phyloP scores from a whole-genome alignment of 2,329 filamentous ascomycete genomes.

The Sclerotinia spermophila region DNA sequence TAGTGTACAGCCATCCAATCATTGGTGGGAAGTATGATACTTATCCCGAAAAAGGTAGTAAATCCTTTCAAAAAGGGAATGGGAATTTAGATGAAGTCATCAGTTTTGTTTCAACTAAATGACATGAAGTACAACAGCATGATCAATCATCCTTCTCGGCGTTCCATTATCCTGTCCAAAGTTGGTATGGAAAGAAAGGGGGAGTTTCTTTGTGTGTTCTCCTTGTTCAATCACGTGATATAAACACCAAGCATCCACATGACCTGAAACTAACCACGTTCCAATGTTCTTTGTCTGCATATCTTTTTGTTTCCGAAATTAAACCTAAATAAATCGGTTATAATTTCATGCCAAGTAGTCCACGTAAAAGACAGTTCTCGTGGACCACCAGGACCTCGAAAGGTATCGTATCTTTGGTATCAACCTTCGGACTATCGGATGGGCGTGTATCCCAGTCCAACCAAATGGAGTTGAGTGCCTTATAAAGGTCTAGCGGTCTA shows the following conservation, averaged over 20 bases:
- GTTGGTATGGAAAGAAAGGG: not conserved
- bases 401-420: not conserved
- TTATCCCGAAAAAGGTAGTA: not conserved
- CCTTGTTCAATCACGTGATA: not conserved
- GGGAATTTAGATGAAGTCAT: slow-evolving; percentile 7
- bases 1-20: not conserved
- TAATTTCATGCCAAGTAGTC: not conserved
- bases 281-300: not conserved
- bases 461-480: not conserved
- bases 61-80: not conserved
- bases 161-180: not conserved
- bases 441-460: not conserved
- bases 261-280: not conserved
- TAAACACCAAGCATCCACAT: not conserved
- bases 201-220: not conserved
- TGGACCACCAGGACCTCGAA: not conserved
- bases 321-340: not conserved
- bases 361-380: slow-evolving; percentile 8
- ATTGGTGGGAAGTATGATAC: not conserved
- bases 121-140: no score
- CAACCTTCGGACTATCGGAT: not conserved
- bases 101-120: not conserved
- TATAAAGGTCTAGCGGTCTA: not conserved
- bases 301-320: not conserved
- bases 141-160: not conserved